A percentile compares a stretch with the other conserved stretches of the same genome.
Conservation (phyloP, 2,329 filamentous ascomycete genomes). For the Cadophora sp. region DNA sequence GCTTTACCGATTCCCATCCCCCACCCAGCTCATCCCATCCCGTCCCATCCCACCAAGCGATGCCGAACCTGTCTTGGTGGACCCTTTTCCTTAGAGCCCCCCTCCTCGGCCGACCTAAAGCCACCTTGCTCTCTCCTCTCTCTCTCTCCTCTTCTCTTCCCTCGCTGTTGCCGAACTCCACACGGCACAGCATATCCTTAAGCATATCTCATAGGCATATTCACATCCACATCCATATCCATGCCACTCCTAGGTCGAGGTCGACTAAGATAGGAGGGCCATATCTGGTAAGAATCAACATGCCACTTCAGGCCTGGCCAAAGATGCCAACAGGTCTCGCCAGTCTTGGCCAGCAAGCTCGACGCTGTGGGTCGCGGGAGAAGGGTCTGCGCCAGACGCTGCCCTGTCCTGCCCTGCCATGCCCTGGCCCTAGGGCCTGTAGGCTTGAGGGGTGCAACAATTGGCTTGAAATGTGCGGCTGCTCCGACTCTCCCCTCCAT, state of each 20-base stretch:
- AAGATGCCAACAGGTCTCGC: background rate
- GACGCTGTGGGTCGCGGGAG: constrained; percentile 17
- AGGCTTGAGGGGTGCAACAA: background rate
- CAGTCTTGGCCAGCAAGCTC: background rate
- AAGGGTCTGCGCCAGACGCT: constrained; percentile 9
- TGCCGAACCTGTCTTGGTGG: background rate
- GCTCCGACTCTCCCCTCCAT: background rate
- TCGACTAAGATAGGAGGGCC: background rate
- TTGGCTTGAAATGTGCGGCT: background rate
- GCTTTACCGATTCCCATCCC: constrained; percentile 11
- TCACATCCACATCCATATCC: background rate
- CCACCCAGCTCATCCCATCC: background rate
- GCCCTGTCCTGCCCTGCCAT: background rate
- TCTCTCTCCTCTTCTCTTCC: background rate
- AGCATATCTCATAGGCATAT: background rate
- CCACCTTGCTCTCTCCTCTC: background rate
- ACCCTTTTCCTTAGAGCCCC: background rate
- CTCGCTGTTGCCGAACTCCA: background rate
- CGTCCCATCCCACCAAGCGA: background rate
- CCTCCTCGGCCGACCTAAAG: background rate
- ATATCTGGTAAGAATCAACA: background rate
- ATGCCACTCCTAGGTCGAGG: background rate
- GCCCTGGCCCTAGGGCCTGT: constrained; percentile 8
- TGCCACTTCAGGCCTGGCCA: constrained; percentile 17
- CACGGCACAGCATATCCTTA: constrained; percentile 3